These are phyloP conservation scores for Alternaria sp. DNA, from an alignment of 2,329 filamentous ascomycete species.

Conservation along the genomic window DNA sequence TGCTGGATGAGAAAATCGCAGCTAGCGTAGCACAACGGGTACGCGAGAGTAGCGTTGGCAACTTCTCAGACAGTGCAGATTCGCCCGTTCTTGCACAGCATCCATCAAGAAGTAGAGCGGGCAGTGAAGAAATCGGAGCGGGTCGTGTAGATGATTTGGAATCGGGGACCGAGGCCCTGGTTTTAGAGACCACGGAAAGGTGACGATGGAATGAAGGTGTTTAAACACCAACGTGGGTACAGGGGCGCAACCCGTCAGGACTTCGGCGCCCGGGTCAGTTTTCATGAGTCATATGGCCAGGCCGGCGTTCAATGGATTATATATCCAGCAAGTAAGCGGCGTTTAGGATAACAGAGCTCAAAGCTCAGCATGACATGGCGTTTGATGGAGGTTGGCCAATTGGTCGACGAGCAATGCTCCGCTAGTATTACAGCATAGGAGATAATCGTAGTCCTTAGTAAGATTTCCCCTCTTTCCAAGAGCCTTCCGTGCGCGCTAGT, in stretches of 20 bases:
- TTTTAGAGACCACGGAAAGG: slow-evolving; percentile 18
- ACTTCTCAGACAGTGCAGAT: slow-evolving; percentile 25
- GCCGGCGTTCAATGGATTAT: slow-evolving; percentile 2
- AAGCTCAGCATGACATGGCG: slow-evolving; percentile 4
- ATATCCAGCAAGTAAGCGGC: not conserved
- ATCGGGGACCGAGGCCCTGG: slow-evolving; percentile 4
- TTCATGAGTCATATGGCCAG: slow-evolving; percentile 1
- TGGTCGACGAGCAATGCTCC: slow-evolving; percentile 2
- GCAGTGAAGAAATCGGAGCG: slow-evolving; percentile 4
- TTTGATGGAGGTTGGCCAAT: not conserved
- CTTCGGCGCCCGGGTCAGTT: not conserved
- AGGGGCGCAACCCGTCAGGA: slow-evolving; percentile 1
- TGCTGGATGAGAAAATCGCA: slow-evolving; percentile 74
- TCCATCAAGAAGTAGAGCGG: slow-evolving; percentile 11
- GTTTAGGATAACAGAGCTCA: slow-evolving; percentile 6
- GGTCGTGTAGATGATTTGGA: slow-evolving; percentile 11
- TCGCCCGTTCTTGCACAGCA: slow-evolving; percentile 15
- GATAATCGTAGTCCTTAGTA: slow-evolving; percentile 16
- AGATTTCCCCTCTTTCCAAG: not conserved
- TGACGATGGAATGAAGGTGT: slow-evolving; percentile 10
- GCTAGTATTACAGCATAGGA: slow-evolving; percentile 4
- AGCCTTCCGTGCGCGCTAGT: not conserved
- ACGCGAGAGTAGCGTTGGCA: slow-evolving; percentile 43
- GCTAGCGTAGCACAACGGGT: slow-evolving; percentile 47
- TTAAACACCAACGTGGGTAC: not conserved